These are phyloP conservation scores for Monosporozyma unispora DNA, from an alignment of 805 yeast genomes.

Conservation along the genomic window DNA sequence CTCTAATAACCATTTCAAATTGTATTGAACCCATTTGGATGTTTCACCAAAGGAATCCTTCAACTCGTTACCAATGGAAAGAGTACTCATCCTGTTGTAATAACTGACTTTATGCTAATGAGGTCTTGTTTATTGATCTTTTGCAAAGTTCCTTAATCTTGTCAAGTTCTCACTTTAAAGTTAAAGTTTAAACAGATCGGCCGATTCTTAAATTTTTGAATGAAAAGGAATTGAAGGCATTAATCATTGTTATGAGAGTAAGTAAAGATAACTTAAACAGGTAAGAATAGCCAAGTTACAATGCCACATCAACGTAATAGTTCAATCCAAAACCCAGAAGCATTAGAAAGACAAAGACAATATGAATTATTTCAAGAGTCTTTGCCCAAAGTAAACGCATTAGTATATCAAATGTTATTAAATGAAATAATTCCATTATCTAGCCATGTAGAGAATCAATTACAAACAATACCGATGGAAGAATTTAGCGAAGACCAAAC, in stretches of 20 bases:
- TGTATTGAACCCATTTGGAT: slow-evolving; percentile 67
- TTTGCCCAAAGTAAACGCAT: slow-evolving; percentile 40
- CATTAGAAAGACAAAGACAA: background rate
- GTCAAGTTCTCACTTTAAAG: background rate
- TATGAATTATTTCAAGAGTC: slow-evolving; percentile 22
- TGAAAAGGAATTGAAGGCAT: too few relatives aligned
- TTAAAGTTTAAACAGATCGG: background rate
- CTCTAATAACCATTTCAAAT: slow-evolving; percentile 67
- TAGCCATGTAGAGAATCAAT: slow-evolving; percentile 45
- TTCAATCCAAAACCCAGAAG: background rate
- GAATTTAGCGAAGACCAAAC: slow-evolving; percentile 9
- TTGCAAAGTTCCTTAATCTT: background rate
- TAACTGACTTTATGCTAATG: background rate
- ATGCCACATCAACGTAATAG: background rate
- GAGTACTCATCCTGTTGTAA: slow-evolving; percentile 14
- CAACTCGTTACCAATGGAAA: slow-evolving; percentile 58
- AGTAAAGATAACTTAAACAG: background rate
- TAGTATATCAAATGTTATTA: slow-evolving; percentile 53
- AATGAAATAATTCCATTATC: slow-evolving; percentile 73
- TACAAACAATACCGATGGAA: slow-evolving; percentile 16
- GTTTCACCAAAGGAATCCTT: slow-evolving; percentile 76
- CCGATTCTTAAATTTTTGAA: background rate
- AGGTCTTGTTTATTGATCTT: background rate
- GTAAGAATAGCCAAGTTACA: background rate
- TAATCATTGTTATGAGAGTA: too few relatives aligned